Evolutionary conservation across 176 grass and related monocot genomes (phyloP).

Genomic region (Eleusine indica): DNA sequence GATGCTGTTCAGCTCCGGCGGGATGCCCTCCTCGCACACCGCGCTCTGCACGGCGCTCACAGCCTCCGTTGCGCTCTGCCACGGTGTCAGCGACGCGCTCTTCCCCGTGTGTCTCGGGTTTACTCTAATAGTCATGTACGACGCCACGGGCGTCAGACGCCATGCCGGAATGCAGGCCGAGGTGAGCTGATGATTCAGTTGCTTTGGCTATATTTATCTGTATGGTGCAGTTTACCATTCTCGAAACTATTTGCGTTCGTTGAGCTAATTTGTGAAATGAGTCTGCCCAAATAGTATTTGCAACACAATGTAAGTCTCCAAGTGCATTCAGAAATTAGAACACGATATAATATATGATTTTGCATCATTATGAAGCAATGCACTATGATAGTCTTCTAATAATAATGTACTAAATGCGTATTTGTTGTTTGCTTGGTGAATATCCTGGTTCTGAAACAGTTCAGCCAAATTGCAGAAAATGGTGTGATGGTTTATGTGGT

Average conservation of each 20-base stretch:
- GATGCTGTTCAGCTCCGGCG: constrained; percentile 87
- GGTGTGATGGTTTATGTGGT: no score
- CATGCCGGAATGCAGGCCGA: constrained; percentile 98
- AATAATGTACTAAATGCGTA: no score
- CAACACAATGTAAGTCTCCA: neutral
- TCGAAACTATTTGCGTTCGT: neutral
- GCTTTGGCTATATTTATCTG: neutral
- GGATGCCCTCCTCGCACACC: constrained; percentile 97
- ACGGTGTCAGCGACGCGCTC: constrained; percentile 80
- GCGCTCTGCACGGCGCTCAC: constrained; percentile 92
- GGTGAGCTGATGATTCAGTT: constrained; percentile 48
- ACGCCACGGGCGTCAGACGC: constrained; percentile 88
- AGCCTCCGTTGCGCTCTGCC: constrained; percentile 85
- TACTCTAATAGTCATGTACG: constrained; percentile 93
- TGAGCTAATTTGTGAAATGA: neutral
- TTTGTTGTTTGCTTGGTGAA: no score
- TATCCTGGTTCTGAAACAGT: no score
- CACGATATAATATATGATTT: neutral
- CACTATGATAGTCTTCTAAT: no score
- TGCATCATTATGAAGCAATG: neutral
- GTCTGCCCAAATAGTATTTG: neutral
- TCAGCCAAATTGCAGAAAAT: no score
- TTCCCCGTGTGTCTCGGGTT: constrained; percentile 96
- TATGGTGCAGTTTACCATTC: neutral
- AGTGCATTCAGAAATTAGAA: neutral